Conservation (phyloP, 345 rosid genomes). For the Noccaea caerulescens region DNA sequence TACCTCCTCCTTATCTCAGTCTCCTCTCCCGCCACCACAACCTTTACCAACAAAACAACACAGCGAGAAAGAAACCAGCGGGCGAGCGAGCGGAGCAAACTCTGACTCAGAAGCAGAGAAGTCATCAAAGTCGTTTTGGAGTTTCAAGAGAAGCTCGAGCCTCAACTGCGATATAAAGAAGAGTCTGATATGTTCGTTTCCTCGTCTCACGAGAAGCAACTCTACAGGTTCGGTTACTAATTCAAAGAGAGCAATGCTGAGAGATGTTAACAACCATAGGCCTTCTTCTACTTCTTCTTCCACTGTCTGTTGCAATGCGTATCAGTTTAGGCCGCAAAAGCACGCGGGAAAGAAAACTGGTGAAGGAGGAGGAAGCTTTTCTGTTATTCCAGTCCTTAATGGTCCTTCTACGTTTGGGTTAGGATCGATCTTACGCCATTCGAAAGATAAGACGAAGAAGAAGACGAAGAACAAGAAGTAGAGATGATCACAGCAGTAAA, state of each 20-base stretch:
- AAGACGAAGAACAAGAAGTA: constrained; percentile 33
- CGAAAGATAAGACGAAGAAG: constrained; percentile 36
- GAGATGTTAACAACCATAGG: constrained; percentile 49
- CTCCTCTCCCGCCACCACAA: constrained; percentile 47
- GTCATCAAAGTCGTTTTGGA: constrained; percentile 72
- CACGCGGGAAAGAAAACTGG: constrained; percentile 45
- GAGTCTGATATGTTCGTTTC: constrained; percentile 60
- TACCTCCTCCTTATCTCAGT: constrained; percentile 49
- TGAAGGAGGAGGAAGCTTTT: constrained; percentile 52
- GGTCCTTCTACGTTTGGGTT: constrained; percentile 49
- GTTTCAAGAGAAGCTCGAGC: constrained; percentile 78
- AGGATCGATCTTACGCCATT: constrained; percentile 40
- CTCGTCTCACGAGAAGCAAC: constrained; percentile 66
- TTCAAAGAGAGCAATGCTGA: constrained; percentile 45
- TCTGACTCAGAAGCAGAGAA: constrained; percentile 47
- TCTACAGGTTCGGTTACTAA: constrained; percentile 66
- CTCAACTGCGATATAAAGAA: constrained; percentile 61
- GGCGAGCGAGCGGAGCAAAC: constrained; percentile 29
- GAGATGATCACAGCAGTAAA: not conserved
- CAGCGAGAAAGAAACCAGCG: constrained; percentile 28
- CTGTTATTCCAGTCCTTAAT: constrained; percentile 60
- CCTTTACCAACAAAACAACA: constrained; percentile 42
- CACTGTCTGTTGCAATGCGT: constrained; percentile 32
- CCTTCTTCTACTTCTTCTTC: constrained; percentile 39
- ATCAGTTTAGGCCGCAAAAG: constrained; percentile 52